phyloP scores from a whole-genome alignment of 768 basidiomycete species.

The Calocybe indica region DNA sequence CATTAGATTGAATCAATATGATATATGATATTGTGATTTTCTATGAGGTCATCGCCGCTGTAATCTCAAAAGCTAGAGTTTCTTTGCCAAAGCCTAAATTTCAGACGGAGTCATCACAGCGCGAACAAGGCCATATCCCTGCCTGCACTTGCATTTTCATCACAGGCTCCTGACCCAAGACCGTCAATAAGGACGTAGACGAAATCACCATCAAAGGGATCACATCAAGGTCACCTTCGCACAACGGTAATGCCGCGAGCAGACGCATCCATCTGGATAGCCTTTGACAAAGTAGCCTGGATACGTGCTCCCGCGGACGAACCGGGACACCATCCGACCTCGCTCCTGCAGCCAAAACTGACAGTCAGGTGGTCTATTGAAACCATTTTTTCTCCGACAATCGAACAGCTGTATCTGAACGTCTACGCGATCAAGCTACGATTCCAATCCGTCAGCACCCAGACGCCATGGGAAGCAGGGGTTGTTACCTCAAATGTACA shows the following conservation, averaged over 20 bases:
- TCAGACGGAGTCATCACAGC: too few species aligned
- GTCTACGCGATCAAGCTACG: constrained; percentile 43
- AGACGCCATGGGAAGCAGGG: constrained; percentile 1
- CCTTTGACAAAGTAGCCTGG: constrained; percentile 39
- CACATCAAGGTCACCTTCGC: constrained; percentile 26
- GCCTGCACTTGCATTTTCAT: constrained; percentile 23
- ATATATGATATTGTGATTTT: too few species aligned
- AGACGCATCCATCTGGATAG: constrained; percentile 35
- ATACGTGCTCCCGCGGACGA: constrained; percentile 33
- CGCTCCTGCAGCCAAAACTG: constrained; percentile 39
- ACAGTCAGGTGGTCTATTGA: constrained; percentile 32
- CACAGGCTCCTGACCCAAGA: constrained; percentile 25
- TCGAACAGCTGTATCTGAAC: constrained; percentile 47
- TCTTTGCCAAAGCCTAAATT: too few species aligned
- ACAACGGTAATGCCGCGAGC: constrained; percentile 47
- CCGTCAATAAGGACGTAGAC: constrained; percentile 1
- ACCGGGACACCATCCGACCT: constrained; percentile 15
- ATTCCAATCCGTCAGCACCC: too few species aligned
- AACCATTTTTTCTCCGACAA: constrained; percentile 28
- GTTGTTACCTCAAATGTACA: constrained; percentile 40
- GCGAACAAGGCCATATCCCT: constrained; percentile 12
- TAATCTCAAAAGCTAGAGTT: too few species aligned
- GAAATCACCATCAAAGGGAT: not conserved
- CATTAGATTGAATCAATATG: too few species aligned
- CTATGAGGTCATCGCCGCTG: too few species aligned